phyloP scores from a whole-genome alignment of 2,329 filamentous ascomycete species.

The Alternaria ventricosa region DNA sequence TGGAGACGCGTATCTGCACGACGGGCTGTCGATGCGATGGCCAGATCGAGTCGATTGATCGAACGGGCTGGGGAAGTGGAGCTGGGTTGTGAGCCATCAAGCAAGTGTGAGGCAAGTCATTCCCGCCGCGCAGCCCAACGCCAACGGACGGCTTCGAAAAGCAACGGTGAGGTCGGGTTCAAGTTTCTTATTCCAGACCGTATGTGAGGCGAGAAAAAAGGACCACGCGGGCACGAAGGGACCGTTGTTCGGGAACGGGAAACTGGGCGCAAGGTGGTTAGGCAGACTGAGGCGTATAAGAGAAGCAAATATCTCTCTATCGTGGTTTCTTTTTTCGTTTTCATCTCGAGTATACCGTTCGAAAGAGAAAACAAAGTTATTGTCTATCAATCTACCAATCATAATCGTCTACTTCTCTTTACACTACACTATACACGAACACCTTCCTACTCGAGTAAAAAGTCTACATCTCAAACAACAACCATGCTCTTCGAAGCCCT shows the following conservation, averaged over 20 bases:
- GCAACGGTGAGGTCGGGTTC: not conserved
- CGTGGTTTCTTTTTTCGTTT: not conserved
- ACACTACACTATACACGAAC: not conserved
- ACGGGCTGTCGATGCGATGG: not conserved
- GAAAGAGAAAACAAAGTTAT: not conserved
- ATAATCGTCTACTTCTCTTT: not conserved
- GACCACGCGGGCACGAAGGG: not conserved
- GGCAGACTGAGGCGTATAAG: not conserved
- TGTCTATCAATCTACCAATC: not conserved
- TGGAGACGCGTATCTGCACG: not conserved
- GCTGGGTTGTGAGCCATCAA: no score
- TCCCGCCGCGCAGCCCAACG: not conserved
- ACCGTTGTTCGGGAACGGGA: not conserved
- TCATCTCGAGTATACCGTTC: not conserved
- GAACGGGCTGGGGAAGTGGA: not conserved
- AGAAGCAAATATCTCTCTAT: not conserved
- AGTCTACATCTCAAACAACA: no score
- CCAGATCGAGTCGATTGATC: not conserved
- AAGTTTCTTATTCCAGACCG: not conserved
- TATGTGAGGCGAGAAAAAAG: not conserved
- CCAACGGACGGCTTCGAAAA: not conserved
- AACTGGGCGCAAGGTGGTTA: not conserved
- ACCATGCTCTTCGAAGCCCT: slow-evolving; percentile 33
- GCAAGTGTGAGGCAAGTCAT: no score
- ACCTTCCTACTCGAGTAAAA: not conserved